Base-by-base conservation (phyloP, 305 asterid species). In the Rubia balearica region DNA sequence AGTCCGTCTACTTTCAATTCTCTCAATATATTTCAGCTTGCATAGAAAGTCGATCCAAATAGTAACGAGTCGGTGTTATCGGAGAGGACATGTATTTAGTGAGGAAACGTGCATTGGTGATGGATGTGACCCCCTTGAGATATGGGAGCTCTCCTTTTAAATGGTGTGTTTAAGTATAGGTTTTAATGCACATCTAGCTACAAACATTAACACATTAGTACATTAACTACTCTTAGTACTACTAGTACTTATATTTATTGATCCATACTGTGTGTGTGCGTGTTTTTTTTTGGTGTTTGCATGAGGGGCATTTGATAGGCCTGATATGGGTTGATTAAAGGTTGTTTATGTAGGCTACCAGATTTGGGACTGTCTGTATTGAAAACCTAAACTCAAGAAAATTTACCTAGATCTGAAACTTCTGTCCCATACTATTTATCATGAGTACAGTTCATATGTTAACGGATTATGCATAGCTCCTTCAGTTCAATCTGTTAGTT, bases 301-400 rank as follows among this genome's bases (percentile, higher is more conserved):
- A 33, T 30, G 40, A 3, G n/a, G 42, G 27, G 9, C 6, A 71
- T 42, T 27, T 57, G 57, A 70, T 75, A 77, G 72, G 14, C 69
- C 70, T 69, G 70, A 61, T 68, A 53, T 65, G 64, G 82, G 79
- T 67, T 83, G 72, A 73, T 83, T 80, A 69, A 70, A 80, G 83
- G 61, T 33, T 46, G 59, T 70, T 83, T 77, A 51, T 48, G 49
- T 77, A 65, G 88, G 27, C 57, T 72, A 40, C 74, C 76, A 75
- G 73, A 83, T 80, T 68, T 83, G 83, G 81, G 74, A 71, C 75
- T 56, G 78, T 63, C 72, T 16, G 79, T 76, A 78, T 71, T 73
- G 80, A 56, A 51, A 78, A 80, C 80, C 83, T 72, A 77, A 69
- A 61, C 72, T 75, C 77, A 27, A 61, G 79, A 60, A 51, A 80